Conservation (phyloP, 2,329 filamentous ascomycete species). For the Aspergillus neoniger region DNA sequence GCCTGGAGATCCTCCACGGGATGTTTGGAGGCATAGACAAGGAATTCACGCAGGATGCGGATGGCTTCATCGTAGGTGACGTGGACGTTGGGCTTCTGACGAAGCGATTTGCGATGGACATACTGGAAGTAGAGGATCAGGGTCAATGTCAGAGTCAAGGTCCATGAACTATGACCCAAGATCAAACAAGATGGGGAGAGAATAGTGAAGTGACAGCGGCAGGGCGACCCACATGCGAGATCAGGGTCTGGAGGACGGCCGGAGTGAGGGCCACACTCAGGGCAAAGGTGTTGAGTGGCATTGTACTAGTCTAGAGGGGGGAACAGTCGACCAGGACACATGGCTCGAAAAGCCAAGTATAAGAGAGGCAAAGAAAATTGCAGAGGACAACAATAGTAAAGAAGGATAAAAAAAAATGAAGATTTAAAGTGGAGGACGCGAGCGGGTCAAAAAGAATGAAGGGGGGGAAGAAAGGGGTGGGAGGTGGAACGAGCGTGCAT, state of each 20-base stretch:
- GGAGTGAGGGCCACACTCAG: slow-evolving; percentile 84
- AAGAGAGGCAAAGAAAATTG: neutral
- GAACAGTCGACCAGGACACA: neutral
- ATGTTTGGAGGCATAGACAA: slow-evolving; percentile 81
- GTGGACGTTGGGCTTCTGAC: slow-evolving; percentile 81
- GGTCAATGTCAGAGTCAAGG: slow-evolving; percentile 9
- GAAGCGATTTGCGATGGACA: slow-evolving; percentile 73
- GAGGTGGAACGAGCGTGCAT: neutral
- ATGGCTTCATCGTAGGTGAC: slow-evolving; percentile 94
- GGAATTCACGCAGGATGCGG: slow-evolving; percentile 80
- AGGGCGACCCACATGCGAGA: slow-evolving; percentile 71
- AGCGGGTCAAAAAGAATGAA: neutral
- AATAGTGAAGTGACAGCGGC: neutral
- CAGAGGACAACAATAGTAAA: too few species aligned
- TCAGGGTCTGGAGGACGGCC: slow-evolving; percentile 79
- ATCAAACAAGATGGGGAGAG: too few species aligned
- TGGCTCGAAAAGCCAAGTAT: neutral
- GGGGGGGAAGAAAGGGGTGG: neutral
- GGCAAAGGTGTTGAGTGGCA: slow-evolving; percentile 75
- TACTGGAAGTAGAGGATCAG: slow-evolving; percentile 58
- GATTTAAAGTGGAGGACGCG: too few species aligned
- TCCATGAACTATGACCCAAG: neutral
- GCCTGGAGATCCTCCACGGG: slow-evolving; percentile 90
- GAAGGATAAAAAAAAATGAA: neutral
- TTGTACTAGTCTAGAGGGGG: slow-evolving; percentile 27